phyloP scores from a whole-genome alignment of 768 basidiomycete genomes.

The Gautieria morchelliformis region DNA sequence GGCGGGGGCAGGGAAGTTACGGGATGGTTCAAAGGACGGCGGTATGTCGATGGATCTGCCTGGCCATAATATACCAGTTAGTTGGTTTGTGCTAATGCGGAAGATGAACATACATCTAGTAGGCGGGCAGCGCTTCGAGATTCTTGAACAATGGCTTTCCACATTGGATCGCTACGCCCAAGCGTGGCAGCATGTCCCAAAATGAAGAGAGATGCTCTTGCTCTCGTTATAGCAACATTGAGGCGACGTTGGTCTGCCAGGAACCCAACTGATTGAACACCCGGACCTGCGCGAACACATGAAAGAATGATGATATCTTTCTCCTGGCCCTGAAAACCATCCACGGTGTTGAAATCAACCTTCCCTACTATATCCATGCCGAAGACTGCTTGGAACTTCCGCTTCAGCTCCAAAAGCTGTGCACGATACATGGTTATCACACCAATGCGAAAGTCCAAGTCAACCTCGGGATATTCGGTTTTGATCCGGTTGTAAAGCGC shows the following conservation, averaged over 20 bases:
- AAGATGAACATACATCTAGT: constrained; percentile 43
- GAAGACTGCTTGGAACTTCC: constrained; percentile 60
- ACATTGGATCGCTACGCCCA: constrained; percentile 72
- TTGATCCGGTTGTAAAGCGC: constrained; percentile 65
- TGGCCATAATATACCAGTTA: neutral
- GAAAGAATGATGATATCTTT: constrained; percentile 98
- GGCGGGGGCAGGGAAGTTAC: neutral
- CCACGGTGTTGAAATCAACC: constrained; percentile 94
- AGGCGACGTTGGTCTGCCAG: constrained; percentile 78
- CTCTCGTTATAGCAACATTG: constrained; percentile 98
- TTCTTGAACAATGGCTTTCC: constrained; percentile 71
- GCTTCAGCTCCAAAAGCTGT: constrained; percentile 68
- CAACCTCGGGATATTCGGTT: constrained; percentile 46
- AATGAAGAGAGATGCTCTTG: constrained; percentile 88
- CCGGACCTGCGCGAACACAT: constrained; percentile 87
- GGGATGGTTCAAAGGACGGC: neutral
- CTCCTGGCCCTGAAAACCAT: constrained; percentile 99
- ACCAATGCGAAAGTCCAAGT: constrained; percentile 49
- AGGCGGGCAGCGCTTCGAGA: constrained; percentile 58
- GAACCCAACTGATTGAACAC: constrained; percentile 79
- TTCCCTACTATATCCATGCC: constrained; percentile 57
- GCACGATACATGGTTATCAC: constrained; percentile 94
- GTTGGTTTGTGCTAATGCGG: neutral
- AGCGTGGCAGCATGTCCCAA: constrained; percentile 86
- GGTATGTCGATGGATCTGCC: constrained; percentile 8